These are phyloP conservation scores for Epichloe aotearoae DNA, from an alignment of 2,329 filamentous ascomycete species.

Conservation along the genomic window DNA sequence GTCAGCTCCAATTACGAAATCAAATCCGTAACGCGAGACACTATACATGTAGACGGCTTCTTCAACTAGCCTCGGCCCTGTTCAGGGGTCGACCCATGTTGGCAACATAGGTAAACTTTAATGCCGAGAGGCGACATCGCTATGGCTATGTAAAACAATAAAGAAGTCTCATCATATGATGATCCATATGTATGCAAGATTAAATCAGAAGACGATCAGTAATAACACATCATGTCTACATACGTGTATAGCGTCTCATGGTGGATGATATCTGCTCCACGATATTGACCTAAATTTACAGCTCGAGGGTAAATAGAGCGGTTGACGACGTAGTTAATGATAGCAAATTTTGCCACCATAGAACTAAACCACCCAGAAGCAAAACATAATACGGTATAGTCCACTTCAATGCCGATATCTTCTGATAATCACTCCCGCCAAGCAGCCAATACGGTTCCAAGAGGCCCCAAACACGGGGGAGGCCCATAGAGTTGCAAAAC, in stretches of 20 bases:
- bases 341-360: constrained; percentile 62
- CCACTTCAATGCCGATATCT: constrained; percentile 34
- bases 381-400: constrained; percentile 69
- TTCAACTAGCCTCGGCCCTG: too few relatives aligned
- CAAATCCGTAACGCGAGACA: neutral
- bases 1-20: constrained; percentile 27
- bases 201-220: too few relatives aligned
- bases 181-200: too few relatives aligned
- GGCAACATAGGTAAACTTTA: neutral
- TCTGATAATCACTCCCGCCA: constrained; percentile 12
- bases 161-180: neutral
- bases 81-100: neutral
- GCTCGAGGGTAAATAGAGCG: constrained; percentile 17
- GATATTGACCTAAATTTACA: neutral
- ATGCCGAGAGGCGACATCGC: neutral
- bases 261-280: neutral
- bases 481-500: constrained; percentile 86
- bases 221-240: too few relatives aligned
- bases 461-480: constrained; percentile 74
- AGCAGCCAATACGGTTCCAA: constrained; percentile 42
- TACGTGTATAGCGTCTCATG: too few relatives aligned
- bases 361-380: constrained; percentile 54
- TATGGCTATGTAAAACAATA: neutral
- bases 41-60: neutral
- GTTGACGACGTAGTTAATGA: constrained; percentile 46